A percentile compares a stretch with the other conserved stretches of the same genome.
Conservation (phyloP, 1,139 yeast species). For the Nadsonia commutata region DNA sequence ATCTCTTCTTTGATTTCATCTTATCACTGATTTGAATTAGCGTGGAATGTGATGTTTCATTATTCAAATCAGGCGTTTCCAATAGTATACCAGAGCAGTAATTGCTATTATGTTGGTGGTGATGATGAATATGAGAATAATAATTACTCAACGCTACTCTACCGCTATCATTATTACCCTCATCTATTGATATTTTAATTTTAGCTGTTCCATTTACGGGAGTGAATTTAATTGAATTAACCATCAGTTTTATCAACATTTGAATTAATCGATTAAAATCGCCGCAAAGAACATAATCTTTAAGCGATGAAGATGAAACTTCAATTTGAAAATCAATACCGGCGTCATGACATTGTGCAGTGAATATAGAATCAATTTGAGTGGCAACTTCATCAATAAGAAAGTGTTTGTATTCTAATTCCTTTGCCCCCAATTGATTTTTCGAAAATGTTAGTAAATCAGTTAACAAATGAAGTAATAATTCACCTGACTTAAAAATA, state of each 20-base stretch:
- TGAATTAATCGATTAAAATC: slow-evolving; percentile 81
- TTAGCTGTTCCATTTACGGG: slow-evolving; percentile 69
- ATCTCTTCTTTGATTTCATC: slow-evolving; percentile 80
- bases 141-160: slow-evolving; percentile 1
- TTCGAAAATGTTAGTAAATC: slow-evolving; percentile 82
- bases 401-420: slow-evolving; percentile 67
- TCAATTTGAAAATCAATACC: slow-evolving; percentile 45
- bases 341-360: slow-evolving; percentile 62
- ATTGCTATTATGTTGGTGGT: slow-evolving; percentile 3
- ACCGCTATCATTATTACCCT: slow-evolving; percentile 33
- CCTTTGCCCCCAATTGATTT: slow-evolving; percentile 72
- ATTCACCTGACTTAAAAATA: slow-evolving; percentile 78
- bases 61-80: neutral
- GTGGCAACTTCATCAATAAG: slow-evolving; percentile 52
- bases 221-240: slow-evolving; percentile 79
- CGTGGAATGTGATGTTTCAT: neutral
- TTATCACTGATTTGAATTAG: slow-evolving; percentile 22
- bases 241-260: slow-evolving; percentile 73
- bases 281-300: slow-evolving; percentile 41
- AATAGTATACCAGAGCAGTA: neutral
- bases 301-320: slow-evolving; percentile 32
- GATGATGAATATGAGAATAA: slow-evolving; percentile 3
- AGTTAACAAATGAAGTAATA: slow-evolving; percentile 71
- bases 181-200: slow-evolving; percentile 33
- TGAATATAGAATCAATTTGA: slow-evolving; percentile 66